Evolutionary conservation across 2,329 filamentous ascomycete genomes (phyloP), one percentile per base, ranked within the genome.

Genomic region (Fusarium napiforme): DNA sequence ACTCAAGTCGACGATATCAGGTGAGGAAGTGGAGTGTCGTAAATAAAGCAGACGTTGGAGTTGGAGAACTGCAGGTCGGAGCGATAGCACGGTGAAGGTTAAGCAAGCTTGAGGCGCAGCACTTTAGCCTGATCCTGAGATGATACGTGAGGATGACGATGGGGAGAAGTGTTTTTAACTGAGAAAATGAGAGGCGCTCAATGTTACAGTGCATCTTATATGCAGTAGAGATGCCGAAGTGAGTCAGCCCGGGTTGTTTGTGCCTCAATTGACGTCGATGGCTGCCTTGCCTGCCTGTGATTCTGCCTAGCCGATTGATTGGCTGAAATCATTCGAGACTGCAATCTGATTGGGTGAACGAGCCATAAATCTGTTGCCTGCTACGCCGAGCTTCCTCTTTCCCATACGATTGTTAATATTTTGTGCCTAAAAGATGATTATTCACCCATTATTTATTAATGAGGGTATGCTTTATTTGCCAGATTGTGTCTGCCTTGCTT

Each of bases 341-440:
- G 7, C 1, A 2, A 4, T 47, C 39, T 71, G 39, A 73, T 73
- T 73, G 70, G 70, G 2, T 26, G 5, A 8, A 7, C 21, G 12
- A 37, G 19, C 4, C 7, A 50, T 9, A 23, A 19, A 28, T 40
- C 61, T 73, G 70, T 30, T 73, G 71, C 71, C 71, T 73, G 39
- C 39, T 43, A 46, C 26, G 26, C 63, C 63, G 56, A 45, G 18
- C 21, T 23, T 28, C 34, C 2, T 53, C 34, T 53, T 26, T 15
- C 1, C 9, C 32, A 15, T 8, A 11, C 0, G 3, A 4, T 37
- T 37, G 18, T 9, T 12, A 11, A 5, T 21, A 4, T 18, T 16
- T 7, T 9, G 7, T 11, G 5, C 14, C 23, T 2, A 28, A 3
- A 10, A 34, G 2, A 34, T 19, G 8, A 12, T 9, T 23, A 8